A percentile compares a stretch with the other conserved stretches of the same genome.
Conservation (phyloP, 179 eudicot species). For the Beta corolliflora region DNA sequence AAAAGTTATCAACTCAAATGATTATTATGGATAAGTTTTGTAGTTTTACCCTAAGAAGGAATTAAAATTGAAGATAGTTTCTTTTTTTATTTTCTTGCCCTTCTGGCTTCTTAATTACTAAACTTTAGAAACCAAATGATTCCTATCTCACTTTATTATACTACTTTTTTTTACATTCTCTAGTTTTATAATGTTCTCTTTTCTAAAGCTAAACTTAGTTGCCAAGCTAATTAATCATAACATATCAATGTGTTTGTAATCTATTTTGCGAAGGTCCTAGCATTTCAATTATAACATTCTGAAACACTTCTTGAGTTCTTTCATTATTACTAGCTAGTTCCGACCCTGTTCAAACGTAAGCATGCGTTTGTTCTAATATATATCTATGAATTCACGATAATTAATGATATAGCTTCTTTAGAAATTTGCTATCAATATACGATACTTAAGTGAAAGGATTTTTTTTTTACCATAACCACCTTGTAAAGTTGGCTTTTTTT, state of each 20-base stretch:
- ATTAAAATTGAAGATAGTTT: too few relatives aligned
- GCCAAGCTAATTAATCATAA: constrained; percentile 22
- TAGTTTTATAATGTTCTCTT: neutral
- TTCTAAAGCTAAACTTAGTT: constrained; percentile 13
- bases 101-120: neutral
- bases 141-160: neutral
- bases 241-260: constrained; percentile 5
- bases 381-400: neutral
- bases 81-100: too few relatives aligned
- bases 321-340: neutral
- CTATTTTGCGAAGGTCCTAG: constrained; percentile 7
- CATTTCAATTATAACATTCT: constrained; percentile 6
- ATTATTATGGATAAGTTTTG: neutral
- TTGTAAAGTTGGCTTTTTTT: too few relatives aligned
- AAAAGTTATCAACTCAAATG: constrained; percentile 2
- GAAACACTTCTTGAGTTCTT: neutral
- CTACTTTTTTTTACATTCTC: neutral
- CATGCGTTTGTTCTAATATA: neutral
- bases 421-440: too few relatives aligned
- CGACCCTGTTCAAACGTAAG: neutral
- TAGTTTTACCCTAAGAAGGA: too few relatives aligned
- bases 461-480: too few relatives aligned
- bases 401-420: too few relatives aligned
- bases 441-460: too few relatives aligned
- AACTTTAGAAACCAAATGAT: constrained; percentile 16